Conservation (phyloP, 495 filamentous ascomycete species). For the Chaetomium fimeti region DNA sequence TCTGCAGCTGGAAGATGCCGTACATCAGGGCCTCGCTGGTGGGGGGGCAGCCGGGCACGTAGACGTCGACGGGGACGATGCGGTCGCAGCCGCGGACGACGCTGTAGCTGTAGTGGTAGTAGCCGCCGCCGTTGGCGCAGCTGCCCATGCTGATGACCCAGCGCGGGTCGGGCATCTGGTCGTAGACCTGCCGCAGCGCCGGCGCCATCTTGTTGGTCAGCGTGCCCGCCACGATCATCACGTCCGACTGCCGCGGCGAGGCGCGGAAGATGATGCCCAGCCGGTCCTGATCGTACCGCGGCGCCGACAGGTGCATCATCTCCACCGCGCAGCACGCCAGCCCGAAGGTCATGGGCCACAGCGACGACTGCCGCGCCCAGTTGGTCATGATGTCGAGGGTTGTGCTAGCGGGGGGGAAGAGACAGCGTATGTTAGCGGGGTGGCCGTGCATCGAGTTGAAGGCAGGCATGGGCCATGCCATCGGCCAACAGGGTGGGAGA, state of each 20-base stretch:
- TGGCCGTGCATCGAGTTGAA: background rate
- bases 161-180: constrained; percentile 94
- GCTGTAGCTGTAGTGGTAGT: constrained; percentile 92
- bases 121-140: constrained; percentile 90
- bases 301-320: constrained; percentile 98
- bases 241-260: constrained; percentile 90
- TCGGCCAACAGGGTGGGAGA: constrained; percentile 25
- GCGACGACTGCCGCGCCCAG: constrained; percentile 88
- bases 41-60: constrained; percentile 89
- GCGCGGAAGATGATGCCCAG: constrained; percentile 97
- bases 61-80: constrained; percentile 88
- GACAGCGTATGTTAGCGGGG: background rate
- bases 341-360: constrained; percentile 98
- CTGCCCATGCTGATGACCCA: constrained; percentile 93
- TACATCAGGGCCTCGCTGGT: constrained; percentile 87
- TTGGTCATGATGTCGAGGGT: constrained; percentile 90
- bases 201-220: constrained; percentile 98
- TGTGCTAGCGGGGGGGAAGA: constrained; percentile 59
- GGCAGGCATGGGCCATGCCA: background rate
- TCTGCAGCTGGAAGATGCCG: constrained; percentile 81
- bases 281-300: constrained; percentile 93
- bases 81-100: constrained; percentile 85
- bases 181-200: constrained; percentile 90
- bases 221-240: constrained; percentile 97
- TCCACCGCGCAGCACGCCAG: constrained; percentile 95